These are phyloP conservation scores for Dactylellina cionopaga DNA, from an alignment of 2,329 filamentous ascomycete genomes.

Conservation along the genomic window DNA sequence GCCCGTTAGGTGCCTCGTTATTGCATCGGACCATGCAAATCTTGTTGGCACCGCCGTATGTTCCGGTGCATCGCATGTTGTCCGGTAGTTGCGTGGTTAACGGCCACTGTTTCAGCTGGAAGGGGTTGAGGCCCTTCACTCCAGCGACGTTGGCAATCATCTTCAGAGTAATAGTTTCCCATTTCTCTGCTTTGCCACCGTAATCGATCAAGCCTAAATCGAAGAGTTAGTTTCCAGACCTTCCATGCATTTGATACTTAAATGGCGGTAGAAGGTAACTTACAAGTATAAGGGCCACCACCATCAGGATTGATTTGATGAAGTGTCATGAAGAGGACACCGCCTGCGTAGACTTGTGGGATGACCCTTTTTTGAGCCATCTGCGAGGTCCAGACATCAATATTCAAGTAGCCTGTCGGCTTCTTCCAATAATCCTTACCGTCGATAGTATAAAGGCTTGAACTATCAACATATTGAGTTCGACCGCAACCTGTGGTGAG, in stretches of 20 bases:
- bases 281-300: conserved; percentile 30
- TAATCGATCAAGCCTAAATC: conserved; percentile 73
- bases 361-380: conserved; percentile 57
- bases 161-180: not conserved
- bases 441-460: not conserved
- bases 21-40: conserved; percentile 44
- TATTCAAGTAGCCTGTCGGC: not conserved
- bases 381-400: not conserved
- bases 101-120: no score
- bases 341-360: conserved; percentile 70
- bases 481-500: not conserved
- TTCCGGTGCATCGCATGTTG: conserved; percentile 5
- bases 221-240: no score
- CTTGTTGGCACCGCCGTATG: conserved; percentile 1
- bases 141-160: not conserved
- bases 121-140: not conserved
- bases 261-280: no score
- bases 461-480: not conserved
- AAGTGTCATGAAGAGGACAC: conserved; percentile 71
- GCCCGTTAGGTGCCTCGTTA: conserved; percentile 22
- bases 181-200: conserved; percentile 66
- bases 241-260: no score
- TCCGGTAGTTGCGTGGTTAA: conserved; percentile 13
- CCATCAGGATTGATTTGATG: conserved; percentile 32
- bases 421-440: not conserved